These are phyloP conservation scores for Talinum fruticosum DNA, from an alignment of 148 eudicot genomes.

Conservation along the genomic window DNA sequence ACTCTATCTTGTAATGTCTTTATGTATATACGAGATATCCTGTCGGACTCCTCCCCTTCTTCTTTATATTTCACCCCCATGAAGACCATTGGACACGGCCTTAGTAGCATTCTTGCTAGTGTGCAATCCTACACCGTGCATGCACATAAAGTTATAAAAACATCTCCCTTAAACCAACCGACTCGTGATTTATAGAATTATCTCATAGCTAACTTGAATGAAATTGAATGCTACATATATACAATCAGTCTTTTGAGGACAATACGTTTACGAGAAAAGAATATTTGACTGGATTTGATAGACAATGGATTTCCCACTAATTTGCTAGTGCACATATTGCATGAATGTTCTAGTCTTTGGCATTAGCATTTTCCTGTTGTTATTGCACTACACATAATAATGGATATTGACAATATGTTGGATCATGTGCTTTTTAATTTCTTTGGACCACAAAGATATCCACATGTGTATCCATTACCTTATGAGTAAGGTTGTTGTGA, in stretches of 20 bases:
- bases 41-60: conserved; percentile 27
- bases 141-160: neutral
- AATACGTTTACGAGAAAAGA: too few species aligned
- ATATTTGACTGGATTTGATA: too few species aligned
- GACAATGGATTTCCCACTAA: too few species aligned
- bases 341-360: neutral
- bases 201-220: too few species aligned
- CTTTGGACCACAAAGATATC: conserved; percentile 2
- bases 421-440: conserved; percentile 15
- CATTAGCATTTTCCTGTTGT: neutral
- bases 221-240: too few species aligned
- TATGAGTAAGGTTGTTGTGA: neutral
- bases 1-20: conserved; percentile 56
- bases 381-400: conserved; percentile 2
- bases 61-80: conserved; percentile 34
- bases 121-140: neutral
- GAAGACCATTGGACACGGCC: conserved; percentile 45
- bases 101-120: neutral
- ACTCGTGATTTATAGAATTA: too few species aligned
- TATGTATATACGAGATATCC: conserved; percentile 56
- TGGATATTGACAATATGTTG: conserved; percentile 10
- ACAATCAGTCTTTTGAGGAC: too few species aligned
- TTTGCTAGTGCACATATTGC: neutral
- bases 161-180: too few species aligned
- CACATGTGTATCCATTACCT: conserved; percentile 1